phyloP scores from a whole-genome alignment of 2,329 filamentous ascomycete genomes.

The Paraphaeosphaeria minitans region DNA sequence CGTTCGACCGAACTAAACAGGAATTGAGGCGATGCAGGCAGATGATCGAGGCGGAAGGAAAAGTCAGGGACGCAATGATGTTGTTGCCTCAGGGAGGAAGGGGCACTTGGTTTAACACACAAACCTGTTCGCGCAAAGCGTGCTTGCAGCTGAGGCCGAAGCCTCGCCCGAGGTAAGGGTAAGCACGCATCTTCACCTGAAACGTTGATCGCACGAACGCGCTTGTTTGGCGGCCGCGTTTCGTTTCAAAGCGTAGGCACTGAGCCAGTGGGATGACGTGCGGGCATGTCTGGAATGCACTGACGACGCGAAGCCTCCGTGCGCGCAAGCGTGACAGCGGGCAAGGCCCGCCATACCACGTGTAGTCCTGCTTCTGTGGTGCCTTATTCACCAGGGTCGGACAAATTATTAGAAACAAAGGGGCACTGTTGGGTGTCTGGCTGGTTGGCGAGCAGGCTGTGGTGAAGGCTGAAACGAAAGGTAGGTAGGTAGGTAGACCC shows the following conservation, averaged over 20 bases:
- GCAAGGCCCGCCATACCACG: not conserved
- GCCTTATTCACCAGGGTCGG: not conserved
- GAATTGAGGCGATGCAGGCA: not conserved
- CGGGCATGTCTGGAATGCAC: constrained; percentile 14
- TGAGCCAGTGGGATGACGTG: constrained; percentile 14
- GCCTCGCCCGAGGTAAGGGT: constrained; percentile 20
- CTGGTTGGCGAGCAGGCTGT: constrained; percentile 12
- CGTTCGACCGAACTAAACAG: constrained; percentile 10
- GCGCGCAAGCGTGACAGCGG: not conserved
- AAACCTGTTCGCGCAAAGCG: constrained; percentile 10
- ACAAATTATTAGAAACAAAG: not conserved
- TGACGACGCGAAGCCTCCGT: constrained; percentile 7
- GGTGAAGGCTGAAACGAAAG: constrained; percentile 20
- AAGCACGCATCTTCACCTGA: constrained; percentile 35
- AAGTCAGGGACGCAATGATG: not conserved
- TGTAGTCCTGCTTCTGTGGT: not conserved
- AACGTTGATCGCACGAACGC: constrained; percentile 21
- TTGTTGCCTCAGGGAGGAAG: constrained; percentile 15
- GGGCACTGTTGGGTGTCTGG: constrained; percentile 6
- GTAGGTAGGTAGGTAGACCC: constrained; percentile 14
- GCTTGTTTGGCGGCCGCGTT: constrained; percentile 21
- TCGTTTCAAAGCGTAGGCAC: constrained; percentile 28
- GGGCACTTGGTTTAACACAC: constrained; percentile 1
- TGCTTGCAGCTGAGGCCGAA: constrained; percentile 10
- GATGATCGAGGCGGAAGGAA: not conserved